Evolutionary conservation across 371 early-diverging fungal genomes (phyloP).

Genomic region (Syncephalastrum contaminatum): DNA sequence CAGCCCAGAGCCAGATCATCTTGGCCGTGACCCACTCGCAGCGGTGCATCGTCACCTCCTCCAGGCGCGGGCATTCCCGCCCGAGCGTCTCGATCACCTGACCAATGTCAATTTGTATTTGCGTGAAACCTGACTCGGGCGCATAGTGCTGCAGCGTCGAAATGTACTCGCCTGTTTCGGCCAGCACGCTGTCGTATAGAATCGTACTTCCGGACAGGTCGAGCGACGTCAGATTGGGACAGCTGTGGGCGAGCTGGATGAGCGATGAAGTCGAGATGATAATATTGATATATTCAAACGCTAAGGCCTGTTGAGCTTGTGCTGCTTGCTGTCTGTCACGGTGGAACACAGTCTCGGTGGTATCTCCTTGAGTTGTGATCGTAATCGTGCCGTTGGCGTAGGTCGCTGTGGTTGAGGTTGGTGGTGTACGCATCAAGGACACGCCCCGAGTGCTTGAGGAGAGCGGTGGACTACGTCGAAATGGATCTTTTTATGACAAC

Average conservation of each 20-base stretch:
- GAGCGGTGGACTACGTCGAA: too few relatives aligned
- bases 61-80: slow-evolving; percentile 42
- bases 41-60: slow-evolving; percentile 46
- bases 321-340: background rate
- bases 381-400: too few relatives aligned
- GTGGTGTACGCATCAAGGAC: background rate
- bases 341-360: background rate
- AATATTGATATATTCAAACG: slow-evolving; percentile 18
- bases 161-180: slow-evolving; percentile 62
- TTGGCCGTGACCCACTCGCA: slow-evolving; percentile 63
- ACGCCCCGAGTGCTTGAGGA: too few relatives aligned
- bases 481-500: too few relatives aligned
- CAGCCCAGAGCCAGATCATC: slow-evolving; percentile 44
- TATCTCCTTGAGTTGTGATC: too few relatives aligned
- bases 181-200: slow-evolving; percentile 45
- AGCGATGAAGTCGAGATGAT: slow-evolving; percentile 59
- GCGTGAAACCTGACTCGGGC: slow-evolving; percentile 53
- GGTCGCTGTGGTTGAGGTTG: too few relatives aligned
- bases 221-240: slow-evolving; percentile 46
- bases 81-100: slow-evolving; percentile 49
- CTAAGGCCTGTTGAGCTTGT: background rate
- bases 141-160: slow-evolving; percentile 55
- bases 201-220: slow-evolving; percentile 55
- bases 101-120: slow-evolving; percentile 41
- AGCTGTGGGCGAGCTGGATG: slow-evolving; percentile 46